Percentiles rank a stretch among this genome's conserved stretches.
phyloP scores from a whole-genome alignment of 352 stramenopile species.

The Phytophthora idaei region DNA sequence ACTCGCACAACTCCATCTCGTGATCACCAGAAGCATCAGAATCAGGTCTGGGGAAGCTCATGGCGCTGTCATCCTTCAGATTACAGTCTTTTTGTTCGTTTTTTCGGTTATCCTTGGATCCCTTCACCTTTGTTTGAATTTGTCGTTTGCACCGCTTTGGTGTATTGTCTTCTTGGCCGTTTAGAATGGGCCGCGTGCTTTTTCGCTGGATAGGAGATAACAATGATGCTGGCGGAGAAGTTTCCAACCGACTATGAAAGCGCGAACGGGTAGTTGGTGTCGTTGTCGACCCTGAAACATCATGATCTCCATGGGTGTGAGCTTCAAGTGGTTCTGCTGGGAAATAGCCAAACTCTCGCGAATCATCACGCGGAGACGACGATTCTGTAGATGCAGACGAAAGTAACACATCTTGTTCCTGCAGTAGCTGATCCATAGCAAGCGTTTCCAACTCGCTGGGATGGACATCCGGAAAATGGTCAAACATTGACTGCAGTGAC shows the following conservation, averaged over 20 bases:
- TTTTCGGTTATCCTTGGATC: neutral
- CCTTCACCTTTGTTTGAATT: slow-evolving; percentile 22
- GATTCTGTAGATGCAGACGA: slow-evolving; percentile 36
- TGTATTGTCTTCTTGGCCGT: slow-evolving; percentile 17
- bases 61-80: neutral
- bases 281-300: slow-evolving; percentile 11
- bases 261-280: slow-evolving; percentile 29
- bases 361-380: slow-evolving; percentile 19
- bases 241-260: slow-evolving; percentile 11
- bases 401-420: slow-evolving; percentile 33
- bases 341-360: slow-evolving; percentile 6
- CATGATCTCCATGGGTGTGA: neutral
- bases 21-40: neutral
- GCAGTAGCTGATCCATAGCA: slow-evolving; percentile 43
- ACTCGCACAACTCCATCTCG: slow-evolving; percentile 9
- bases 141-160: slow-evolving; percentile 28
- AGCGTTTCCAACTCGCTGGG: slow-evolving; percentile 42
- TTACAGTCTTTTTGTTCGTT: neutral
- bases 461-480: slow-evolving; percentile 34
- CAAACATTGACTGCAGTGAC: slow-evolving; percentile 34
- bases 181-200: slow-evolving; percentile 18
- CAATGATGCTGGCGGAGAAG: slow-evolving; percentile 26
- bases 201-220: slow-evolving; percentile 32
- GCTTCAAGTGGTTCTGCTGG: slow-evolving; percentile 2
- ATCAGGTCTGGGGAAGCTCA: neutral